A percentile compares a stretch with the other conserved stretches of the same genome.
Evolutionary conservation across 2,329 filamentous ascomycete genomes (phyloP).

Genomic region (Botrytis hyacinthi): DNA sequence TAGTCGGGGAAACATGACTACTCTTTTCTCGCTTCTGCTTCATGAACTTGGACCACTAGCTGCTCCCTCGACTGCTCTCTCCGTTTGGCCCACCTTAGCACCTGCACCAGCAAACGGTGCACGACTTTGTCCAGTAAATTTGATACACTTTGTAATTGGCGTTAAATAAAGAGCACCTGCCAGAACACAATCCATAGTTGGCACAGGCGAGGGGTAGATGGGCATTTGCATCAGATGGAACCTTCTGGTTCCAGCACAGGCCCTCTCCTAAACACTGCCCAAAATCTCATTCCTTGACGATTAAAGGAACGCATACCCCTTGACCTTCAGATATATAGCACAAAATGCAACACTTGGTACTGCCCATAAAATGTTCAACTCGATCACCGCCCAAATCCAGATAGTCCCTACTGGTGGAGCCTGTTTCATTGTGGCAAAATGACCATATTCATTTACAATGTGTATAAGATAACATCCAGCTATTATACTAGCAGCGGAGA

Average conservation of each 20-base stretch:
- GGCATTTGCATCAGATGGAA: background rate
- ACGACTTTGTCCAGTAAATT: background rate
- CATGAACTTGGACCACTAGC: too few relatives aligned
- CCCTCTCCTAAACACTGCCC: background rate
- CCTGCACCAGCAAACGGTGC: background rate
- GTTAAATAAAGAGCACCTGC: background rate
- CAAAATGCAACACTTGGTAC: conserved; percentile 49
- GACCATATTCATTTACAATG: conserved; percentile 75
- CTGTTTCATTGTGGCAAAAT: conserved; percentile 87
- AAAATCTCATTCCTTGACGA: conserved; percentile 4
- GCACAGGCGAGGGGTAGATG: background rate
- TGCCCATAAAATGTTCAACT: conserved; percentile 71
- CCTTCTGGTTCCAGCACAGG: background rate
- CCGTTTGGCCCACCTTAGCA: background rate
- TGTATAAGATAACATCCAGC: conserved; percentile 78
- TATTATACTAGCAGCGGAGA: conserved; percentile 58
- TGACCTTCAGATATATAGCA: conserved; percentile 31
- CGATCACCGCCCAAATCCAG: conserved; percentile 91
- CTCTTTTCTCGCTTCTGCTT: background rate
- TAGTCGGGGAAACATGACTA: background rate
- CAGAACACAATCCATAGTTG: background rate
- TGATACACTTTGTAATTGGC: background rate
- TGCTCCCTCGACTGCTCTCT: background rate
- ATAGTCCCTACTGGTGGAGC: conserved; percentile 85
- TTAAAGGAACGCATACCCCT: conserved; percentile 33